Percentiles rank a stretch among this genome's conserved stretches.
Evolutionary conservation across 495 filamentous ascomycete species (phyloP).

Genomic region (Penicillium cosmopolitanum): DNA sequence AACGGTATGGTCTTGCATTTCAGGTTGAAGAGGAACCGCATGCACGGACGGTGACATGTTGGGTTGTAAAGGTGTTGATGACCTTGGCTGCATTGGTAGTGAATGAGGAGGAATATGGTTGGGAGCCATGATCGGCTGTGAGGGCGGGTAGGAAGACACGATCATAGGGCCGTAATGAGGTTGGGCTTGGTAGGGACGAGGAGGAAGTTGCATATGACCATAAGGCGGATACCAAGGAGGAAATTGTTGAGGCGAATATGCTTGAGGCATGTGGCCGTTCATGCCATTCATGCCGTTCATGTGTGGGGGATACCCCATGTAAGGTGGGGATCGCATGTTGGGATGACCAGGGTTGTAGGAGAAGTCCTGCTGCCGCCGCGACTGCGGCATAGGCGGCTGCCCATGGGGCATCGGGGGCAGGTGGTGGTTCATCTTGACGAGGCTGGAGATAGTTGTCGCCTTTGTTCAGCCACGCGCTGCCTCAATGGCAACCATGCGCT

Average conservation of each 20-base stretch:
- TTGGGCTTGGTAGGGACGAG: constrained; percentile 39
- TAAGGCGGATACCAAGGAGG: constrained; percentile 52
- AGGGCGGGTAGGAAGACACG: constrained; percentile 52
- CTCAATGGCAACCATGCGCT: constrained; percentile 52
- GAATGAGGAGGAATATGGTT: constrained; percentile 41
- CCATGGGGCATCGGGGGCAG: constrained; percentile 57
- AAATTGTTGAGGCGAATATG: constrained; percentile 49
- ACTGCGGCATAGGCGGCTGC: constrained; percentile 56
- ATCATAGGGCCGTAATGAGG: constrained; percentile 53
- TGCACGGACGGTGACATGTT: constrained; percentile 46
- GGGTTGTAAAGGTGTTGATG: constrained; percentile 46
- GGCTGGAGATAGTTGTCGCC: constrained; percentile 39
- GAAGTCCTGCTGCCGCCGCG: constrained; percentile 54
- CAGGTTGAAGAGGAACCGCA: constrained; percentile 31
- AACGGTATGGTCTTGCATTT: constrained; percentile 38
- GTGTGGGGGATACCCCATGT: constrained; percentile 50
- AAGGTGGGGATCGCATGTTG: constrained; percentile 50
- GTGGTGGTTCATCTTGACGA: constrained; percentile 60
- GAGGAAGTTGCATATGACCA: constrained; percentile 50
- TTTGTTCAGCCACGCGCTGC: constrained; percentile 48
- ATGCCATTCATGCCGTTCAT: constrained; percentile 28
- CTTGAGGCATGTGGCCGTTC: constrained; percentile 48
- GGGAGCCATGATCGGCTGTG: constrained; percentile 48
- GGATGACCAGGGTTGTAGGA: constrained; percentile 48
- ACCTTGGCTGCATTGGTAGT: constrained; percentile 43